Base-by-base conservation (phyloP, 2,329 filamentous ascomycete genomes). In the Neofusicoccum cordaticola region DNA sequence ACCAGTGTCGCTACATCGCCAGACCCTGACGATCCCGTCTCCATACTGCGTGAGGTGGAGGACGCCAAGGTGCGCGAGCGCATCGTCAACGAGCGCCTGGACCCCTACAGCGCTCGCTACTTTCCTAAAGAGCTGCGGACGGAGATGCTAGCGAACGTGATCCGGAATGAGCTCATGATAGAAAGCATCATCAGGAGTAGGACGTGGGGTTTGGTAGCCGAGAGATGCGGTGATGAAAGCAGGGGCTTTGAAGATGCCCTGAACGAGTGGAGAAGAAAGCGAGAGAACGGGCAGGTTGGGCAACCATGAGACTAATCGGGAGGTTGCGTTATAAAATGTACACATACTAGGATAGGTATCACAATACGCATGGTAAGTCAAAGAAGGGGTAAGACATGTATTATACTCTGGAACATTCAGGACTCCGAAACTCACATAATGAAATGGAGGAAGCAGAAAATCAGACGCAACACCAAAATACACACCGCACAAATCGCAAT, bases 31-130 rank as follows among this genome's bases (percentile, higher is more conserved):
- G 93, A 97, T 70, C 93, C 93, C 1, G 91, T 94, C 64, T 83
- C 87, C 31, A 80, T 90, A 0, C 71, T 90, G 17, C 82, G 91
- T 63, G 85, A 92, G 71, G 82, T 87, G 0, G 90, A 96, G 77
- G 86, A 87, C 62, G 85, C 88, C 65, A 86, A 82, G 70, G 87
- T 90, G 67, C 83, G 88, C 53, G 89, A 94, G 72, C 83, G 88
- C 61, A 83, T 94, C 0, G 88, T 98, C 4, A 87, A 98, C 75
- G 95, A 98, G 79, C 83, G 95, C 64, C 76, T 97, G 65, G 95
- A 99, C 80, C 95, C 95, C 1, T 99, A 99, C 74, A 93, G 90
- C 9, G 90, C 83, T 6, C 83, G 94, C 27, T 96, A 92, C 75
- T 94, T 94, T 70, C 88, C 91, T 0, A 80, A 83, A 60, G 93